phyloP scores from a whole-genome alignment of 106 monocot genomes.

The Dendrobium huoshanense region DNA sequence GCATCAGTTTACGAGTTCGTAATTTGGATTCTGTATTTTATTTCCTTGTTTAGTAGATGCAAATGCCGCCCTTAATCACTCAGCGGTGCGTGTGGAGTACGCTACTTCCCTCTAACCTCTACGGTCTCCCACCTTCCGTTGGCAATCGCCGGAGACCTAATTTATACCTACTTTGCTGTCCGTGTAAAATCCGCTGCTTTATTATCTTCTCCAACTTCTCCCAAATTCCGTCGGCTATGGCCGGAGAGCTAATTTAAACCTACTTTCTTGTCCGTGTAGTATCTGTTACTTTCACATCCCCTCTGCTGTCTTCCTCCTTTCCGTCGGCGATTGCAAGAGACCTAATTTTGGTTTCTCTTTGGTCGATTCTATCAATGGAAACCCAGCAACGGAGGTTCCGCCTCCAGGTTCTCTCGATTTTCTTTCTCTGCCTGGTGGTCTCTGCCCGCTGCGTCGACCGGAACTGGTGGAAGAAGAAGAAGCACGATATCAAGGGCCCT shows the following conservation, averaged over 20 bases:
- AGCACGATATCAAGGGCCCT: constrained; percentile 64
- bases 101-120: no score
- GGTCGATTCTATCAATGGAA: neutral
- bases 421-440: constrained; percentile 23
- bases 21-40: no score
- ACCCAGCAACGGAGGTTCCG: neutral
- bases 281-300: neutral
- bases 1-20: no score
- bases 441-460: constrained; percentile 29
- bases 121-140: no score
- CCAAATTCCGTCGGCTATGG: neutral
- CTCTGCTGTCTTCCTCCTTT: neutral
- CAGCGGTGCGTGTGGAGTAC: no score
- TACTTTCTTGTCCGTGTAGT: neutral
- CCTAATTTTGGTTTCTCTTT: neutral
- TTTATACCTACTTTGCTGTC: neutral
- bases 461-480: constrained; percentile 18
- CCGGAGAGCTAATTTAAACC: neutral
- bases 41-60: no score
- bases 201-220: neutral
- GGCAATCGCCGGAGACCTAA: neutral
- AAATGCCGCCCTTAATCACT: no score
- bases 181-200: neutral
- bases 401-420: constrained; percentile 11
- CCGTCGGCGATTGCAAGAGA: neutral